Conservation (phyloP, 2,329 filamentous ascomycete species). For the Aspergillus pseudotamarii region DNA sequence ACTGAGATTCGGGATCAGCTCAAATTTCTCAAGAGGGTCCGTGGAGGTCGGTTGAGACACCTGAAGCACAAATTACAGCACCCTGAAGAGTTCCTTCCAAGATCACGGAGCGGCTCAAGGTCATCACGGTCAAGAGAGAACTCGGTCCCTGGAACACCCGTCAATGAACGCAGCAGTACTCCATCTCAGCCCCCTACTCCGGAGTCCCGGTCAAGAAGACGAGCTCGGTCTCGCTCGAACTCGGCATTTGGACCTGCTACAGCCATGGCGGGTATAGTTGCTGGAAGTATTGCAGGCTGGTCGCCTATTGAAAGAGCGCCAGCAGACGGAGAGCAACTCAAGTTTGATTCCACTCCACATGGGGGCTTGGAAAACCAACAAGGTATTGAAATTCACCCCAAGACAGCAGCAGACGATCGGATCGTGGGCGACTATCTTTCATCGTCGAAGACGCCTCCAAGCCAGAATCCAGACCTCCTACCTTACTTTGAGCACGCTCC, state of each 20-base stretch:
- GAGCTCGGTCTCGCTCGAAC: conserved; percentile 62
- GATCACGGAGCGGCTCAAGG: conserved; percentile 46
- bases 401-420: conserved; percentile 49
- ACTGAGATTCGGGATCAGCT: conserved; percentile 67
- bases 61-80: conserved; percentile 65
- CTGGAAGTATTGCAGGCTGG: conserved; percentile 67
- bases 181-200: conserved; percentile 55
- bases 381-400: conserved; percentile 52
- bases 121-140: conserved; percentile 38
- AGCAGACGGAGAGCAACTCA: conserved; percentile 41
- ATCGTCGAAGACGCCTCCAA: conserved; percentile 44
- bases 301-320: conserved; percentile 58
- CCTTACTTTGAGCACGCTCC: conserved; percentile 49
- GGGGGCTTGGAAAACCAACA: conserved; percentile 44
- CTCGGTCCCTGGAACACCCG: conserved; percentile 59
- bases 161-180: conserved; percentile 48
- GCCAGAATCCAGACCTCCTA: conserved; percentile 49
- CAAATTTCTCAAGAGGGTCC: conserved; percentile 64
- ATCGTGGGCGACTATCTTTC: conserved; percentile 42
- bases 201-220: conserved; percentile 52
- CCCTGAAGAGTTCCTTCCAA: conserved; percentile 50
- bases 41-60: conserved; percentile 63
- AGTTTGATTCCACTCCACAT: conserved; percentile 41
- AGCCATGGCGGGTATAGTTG: conserved; percentile 67
- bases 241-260: conserved; percentile 61